Base-by-base conservation (phyloP, 2,329 filamentous ascomycete species). In the Hypoxylon rubiginosum region DNA sequence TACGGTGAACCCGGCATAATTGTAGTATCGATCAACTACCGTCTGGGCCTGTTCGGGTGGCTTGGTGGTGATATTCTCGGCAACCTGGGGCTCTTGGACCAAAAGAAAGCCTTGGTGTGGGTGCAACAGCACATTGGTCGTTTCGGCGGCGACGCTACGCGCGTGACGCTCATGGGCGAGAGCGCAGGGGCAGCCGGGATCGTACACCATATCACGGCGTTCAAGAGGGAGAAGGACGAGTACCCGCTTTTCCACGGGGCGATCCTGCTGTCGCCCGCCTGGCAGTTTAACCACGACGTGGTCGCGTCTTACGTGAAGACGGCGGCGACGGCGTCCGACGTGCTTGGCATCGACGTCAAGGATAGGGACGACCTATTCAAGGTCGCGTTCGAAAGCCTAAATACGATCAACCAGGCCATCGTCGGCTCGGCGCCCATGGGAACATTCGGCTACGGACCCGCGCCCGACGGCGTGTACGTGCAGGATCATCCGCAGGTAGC, bases 51-150 rank as follows among this genome's bases (percentile, higher is more conserved):
- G 66, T 74, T 70, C 51, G 73, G 73, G n/a, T 74, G 69, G 71
- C 30, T 74, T 9, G 73, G 68, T 17, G 45, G 54, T 11, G 66
- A 68, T 43, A 58, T 73, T 0, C 69, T 77, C 24, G 65, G 85
- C 2, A 87, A 87, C 67, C 81, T 81, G 1, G 85, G 84, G 0
- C 71, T 86, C 0, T 74, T 83, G 11, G 84, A 86, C 66, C 82
- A 85, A 69, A 77, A 80, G 46, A 79, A 80, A 15, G 82, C 81
- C 0, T 71, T 86, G 2, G 73, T 81, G 68, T 86, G 85, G 83
- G 82, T 86, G 4, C 79, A 83, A 58, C 75, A 76, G 15, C 73
- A 86, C 67, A 85, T 86, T 60, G 61, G 74, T 17, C 66, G 74
- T 8, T 86, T 87, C 61, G 84, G 85, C 5, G 84, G 85, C 8